Evolutionary conservation across 2,329 filamentous ascomycete genomes (phyloP).

Genomic region (Whalleya microplaca): DNA sequence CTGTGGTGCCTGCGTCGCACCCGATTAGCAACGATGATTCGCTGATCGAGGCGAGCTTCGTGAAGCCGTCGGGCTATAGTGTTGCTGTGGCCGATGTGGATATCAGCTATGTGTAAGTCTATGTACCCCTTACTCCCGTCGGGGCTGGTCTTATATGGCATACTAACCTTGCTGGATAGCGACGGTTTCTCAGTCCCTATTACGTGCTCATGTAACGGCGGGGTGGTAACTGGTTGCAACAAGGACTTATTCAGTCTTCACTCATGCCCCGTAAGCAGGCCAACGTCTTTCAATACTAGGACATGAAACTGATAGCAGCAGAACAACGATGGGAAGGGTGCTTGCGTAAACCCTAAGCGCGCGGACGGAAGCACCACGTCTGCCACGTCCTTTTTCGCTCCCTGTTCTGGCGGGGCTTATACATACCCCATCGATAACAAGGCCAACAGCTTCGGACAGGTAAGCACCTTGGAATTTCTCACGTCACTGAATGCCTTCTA

Average conservation of each 20-base stretch:
- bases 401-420: conserved; percentile 28
- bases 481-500: too few relatives aligned
- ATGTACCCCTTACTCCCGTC: neutral
- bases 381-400: conserved; percentile 24
- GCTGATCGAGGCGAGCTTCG: conserved; percentile 10
- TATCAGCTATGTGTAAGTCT: conserved; percentile 28
- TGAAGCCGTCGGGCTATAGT: neutral
- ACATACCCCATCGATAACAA: conserved; percentile 25
- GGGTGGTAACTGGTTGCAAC: conserved; percentile 27
- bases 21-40: too few relatives aligned
- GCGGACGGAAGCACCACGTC: neutral
- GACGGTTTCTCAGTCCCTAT: conserved; percentile 29
- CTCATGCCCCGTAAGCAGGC: conserved; percentile 19
- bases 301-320: neutral
- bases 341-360: conserved; percentile 26
- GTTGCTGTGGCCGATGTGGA: conserved; percentile 22
- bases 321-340: conserved; percentile 11
- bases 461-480: too few relatives aligned
- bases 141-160: neutral
- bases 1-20: too few relatives aligned
- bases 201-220: conserved; percentile 22
- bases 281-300: neutral
- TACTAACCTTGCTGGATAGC: neutral
- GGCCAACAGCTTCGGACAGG: conserved; percentile 22
- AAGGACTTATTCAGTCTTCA: conserved; percentile 21